Conservation (phyloP, 2,329 filamentous ascomycete genomes). For the Sporothrix humicola region DNA sequence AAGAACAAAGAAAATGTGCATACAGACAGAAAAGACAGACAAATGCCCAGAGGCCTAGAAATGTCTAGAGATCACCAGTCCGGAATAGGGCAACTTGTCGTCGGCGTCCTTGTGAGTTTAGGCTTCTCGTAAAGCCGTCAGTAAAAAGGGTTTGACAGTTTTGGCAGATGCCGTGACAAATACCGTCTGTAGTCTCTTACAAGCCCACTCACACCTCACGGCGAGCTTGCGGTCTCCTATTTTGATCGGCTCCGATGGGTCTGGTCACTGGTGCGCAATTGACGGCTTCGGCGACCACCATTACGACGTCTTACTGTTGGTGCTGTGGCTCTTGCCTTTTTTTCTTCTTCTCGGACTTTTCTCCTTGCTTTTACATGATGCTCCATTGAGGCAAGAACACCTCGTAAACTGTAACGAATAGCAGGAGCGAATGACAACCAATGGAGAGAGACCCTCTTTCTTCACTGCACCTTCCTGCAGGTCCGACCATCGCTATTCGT, state of each 20-base stretch:
- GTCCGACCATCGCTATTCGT: not conserved
- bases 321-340: not conserved
- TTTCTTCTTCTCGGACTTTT: not conserved
- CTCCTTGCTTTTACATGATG: slow-evolving; percentile 13
- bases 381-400: not conserved
- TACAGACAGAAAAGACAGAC: not conserved
- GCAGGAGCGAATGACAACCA: not conserved
- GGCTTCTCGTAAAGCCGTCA: not conserved
- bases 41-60: not conserved
- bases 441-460: not conserved
- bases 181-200: not conserved
- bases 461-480: not conserved
- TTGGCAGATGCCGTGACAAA: not conserved
- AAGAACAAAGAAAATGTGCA: slow-evolving; percentile 19
- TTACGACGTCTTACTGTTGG: not conserved
- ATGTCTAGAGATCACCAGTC: not conserved
- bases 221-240: slow-evolving; percentile 6
- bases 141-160: not conserved
- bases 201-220: not conserved
- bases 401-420: no score
- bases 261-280: not conserved
- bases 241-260: slow-evolving; percentile 24
- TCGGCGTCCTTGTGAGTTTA: not conserved
- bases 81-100: slow-evolving; percentile 1
- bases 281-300: not conserved